Evolutionary conservation across 106 monocot genomes (phyloP).

Genomic region (Vanilla planifolia): DNA sequence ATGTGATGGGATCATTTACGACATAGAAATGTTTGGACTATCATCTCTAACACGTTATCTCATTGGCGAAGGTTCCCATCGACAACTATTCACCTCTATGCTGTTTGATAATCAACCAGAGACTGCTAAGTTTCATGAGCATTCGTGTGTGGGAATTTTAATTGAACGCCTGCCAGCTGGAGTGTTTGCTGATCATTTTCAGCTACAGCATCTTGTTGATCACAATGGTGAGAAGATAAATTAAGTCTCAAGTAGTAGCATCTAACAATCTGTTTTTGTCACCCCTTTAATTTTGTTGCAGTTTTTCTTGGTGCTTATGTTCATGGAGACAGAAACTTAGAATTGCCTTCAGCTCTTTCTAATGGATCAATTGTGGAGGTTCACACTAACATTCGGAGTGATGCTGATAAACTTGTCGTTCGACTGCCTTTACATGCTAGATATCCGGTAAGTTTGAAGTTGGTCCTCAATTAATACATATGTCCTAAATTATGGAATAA

Average conservation of each 20-base stretch:
- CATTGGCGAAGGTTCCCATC: slow-evolving; percentile 81
- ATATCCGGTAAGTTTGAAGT: slow-evolving; percentile 66
- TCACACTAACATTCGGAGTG: slow-evolving; percentile 24
- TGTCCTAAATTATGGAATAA: no score
- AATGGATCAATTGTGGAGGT: slow-evolving; percentile 70
- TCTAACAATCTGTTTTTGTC: no score
- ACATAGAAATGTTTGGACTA: slow-evolving; percentile 7
- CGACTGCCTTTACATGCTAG: slow-evolving; percentile 85
- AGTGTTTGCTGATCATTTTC: slow-evolving; percentile 92
- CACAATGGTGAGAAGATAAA: slow-evolving; percentile 39
- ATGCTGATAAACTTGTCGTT: slow-evolving; percentile 9
- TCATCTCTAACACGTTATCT: slow-evolving; percentile 23
- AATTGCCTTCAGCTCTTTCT: slow-evolving; percentile 81
- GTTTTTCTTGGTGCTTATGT: slow-evolving; percentile 66
- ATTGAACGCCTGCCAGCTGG: slow-evolving; percentile 71
- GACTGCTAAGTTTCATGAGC: slow-evolving; percentile 18
- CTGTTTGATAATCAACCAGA: slow-evolving; percentile 15
- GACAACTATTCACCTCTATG: slow-evolving; percentile 43
- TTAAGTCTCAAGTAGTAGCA: no score
- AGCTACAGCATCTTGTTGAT: slow-evolving; percentile 68
- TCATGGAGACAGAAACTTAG: slow-evolving; percentile 83
- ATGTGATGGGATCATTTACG: slow-evolving; percentile 16
- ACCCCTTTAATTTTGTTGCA: slow-evolving; percentile 34
- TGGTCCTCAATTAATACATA: no score
- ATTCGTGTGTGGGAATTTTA: slow-evolving; percentile 42